Base-by-base conservation (phyloP, 225 moss, liverwort and hornwort genomes). In the Polytrichum commune region DNA sequence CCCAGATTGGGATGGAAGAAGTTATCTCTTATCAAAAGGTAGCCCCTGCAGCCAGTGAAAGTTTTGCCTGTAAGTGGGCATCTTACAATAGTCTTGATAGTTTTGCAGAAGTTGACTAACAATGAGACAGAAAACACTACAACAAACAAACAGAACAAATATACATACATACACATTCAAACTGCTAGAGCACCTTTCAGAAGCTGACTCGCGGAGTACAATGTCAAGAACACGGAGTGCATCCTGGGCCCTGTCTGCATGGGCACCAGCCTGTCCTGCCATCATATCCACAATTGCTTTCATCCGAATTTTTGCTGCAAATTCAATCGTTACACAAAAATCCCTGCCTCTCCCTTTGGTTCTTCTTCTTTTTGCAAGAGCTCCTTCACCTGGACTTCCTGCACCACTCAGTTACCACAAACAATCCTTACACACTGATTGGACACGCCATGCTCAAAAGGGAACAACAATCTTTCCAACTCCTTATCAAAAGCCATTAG, bases 151-250 rank as follows among this genome's bases (percentile, higher is more conserved):
- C 46, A 46, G 46, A 46, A 13, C 46, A 10, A 46, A 46, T 46
- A 46, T 16, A 46, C 46, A 16, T 46, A 4, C 46, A 13, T 46
- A 46, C 13, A 46, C 46, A 46, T 16, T 35, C 9, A 9, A 8
- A 8, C 8, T 46, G 46, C 46, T 46, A 1, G 7, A 63, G 53
- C 70, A 92, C 96, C 85, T 89, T 55, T 77, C 83, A 1, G 92
- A 84, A 1, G 97, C 92, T 38, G 87, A 88, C 68, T 94, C 97
- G 0, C 97, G 89, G 1, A 97, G 88, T 76, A 94, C 83, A 60
- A 97, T 90, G 63, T 94, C 92, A 25, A 97, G 77, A 20, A 97
- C 97, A 5, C 92, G 94, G 19, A 97, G 72, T 1, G 84, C 94
- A 78, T 90, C 90, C 68, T 80, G 86, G 1, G 84, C 82, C 18